Base-by-base conservation (phyloP, 73 alveolate species). In the Diophrys appendiculata region DNA sequence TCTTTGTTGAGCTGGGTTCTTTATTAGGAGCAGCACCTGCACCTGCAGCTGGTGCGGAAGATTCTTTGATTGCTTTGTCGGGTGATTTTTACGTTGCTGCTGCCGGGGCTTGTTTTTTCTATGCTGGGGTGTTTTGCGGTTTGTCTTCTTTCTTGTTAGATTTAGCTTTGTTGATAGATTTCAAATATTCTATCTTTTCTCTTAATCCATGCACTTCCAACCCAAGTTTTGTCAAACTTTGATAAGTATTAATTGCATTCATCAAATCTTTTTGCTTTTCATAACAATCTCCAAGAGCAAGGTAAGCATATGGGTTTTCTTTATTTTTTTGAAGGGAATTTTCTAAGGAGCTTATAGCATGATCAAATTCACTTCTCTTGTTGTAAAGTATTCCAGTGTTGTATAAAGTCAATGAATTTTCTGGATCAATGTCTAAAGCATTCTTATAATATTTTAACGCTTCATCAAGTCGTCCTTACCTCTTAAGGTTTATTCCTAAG, bases 341-440 rank as follows among this genome's bases (percentile, higher is more conserved):
- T 56, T 87, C 94, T 0, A 80, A 76, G 32, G 72, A 79, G 24
- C 75, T 60, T 29, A 65, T 76, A 1, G 90, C 94, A 26, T 80
- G 69, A 34, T 69, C 81, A 52, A 67, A 87, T 68, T 87, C 94
- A 13, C 77, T 65, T 33, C 81, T 72, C 32, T 73, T 87, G 52
- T 84, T 73, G 65, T 84, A 72, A n/a, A 84, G 77, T 0, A 90
- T 72, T 0, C 93, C 96, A 0, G 89, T 68, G 83, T 90, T 90
- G 77, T 90, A 90, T 13, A 79, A 81, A 29, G 80, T 73, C 18
- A 82, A 52, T 22, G 93, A 31, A 55, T 90, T 84, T 33, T 90
- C 93, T 13, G 96, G 93, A 64, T 90, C 96, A 14, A 90, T 65
- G 64, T 90, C 96, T 30, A 83, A 35, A 33, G 96, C 93, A 53